Evolutionary conservation across 2,329 filamentous ascomycete genomes (phyloP).

Genomic region (Hymenoscyphus albidus): DNA sequence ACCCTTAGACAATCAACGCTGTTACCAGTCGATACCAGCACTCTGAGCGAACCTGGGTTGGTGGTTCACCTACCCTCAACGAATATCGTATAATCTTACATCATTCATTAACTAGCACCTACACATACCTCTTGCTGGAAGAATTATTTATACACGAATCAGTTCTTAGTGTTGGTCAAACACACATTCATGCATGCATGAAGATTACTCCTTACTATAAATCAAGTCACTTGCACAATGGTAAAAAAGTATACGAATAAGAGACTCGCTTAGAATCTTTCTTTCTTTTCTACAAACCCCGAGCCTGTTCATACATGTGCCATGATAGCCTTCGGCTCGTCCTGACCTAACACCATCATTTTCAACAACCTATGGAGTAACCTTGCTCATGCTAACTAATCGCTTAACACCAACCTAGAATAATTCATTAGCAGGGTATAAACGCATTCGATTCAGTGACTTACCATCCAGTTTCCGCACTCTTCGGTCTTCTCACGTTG

Average conservation of each 20-base stretch:
- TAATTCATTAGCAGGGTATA: slow-evolving; percentile 39
- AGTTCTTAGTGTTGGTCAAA: not conserved
- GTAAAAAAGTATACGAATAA: not conserved
- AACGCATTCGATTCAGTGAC: slow-evolving; percentile 34
- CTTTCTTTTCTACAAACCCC: not conserved
- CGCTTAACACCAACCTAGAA: slow-evolving; percentile 69
- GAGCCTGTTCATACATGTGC: not conserved
- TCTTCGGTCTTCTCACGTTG: slow-evolving; percentile 74
- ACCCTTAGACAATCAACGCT: too few relatives aligned
- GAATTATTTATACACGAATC: too few relatives aligned
- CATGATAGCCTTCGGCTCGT: not conserved
- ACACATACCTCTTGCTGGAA: too few relatives aligned
- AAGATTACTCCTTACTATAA: not conserved
- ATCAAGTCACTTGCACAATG: not conserved
- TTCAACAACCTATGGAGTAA: slow-evolving; percentile 47
- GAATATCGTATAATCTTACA: too few relatives aligned
- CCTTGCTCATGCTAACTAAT: slow-evolving; percentile 75
- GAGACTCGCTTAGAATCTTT: not conserved
- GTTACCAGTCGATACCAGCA: too few relatives aligned
- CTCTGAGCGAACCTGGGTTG: too few relatives aligned
- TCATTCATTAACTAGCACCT: too few relatives aligned
- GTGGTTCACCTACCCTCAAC: too few relatives aligned
- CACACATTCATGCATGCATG: not conserved
- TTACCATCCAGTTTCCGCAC: slow-evolving; percentile 84
- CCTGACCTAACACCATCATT: not conserved